Base-by-base conservation (phyloP, 1,284 basidiomycete genomes). In the Ceratobasidium sp. region DNA sequence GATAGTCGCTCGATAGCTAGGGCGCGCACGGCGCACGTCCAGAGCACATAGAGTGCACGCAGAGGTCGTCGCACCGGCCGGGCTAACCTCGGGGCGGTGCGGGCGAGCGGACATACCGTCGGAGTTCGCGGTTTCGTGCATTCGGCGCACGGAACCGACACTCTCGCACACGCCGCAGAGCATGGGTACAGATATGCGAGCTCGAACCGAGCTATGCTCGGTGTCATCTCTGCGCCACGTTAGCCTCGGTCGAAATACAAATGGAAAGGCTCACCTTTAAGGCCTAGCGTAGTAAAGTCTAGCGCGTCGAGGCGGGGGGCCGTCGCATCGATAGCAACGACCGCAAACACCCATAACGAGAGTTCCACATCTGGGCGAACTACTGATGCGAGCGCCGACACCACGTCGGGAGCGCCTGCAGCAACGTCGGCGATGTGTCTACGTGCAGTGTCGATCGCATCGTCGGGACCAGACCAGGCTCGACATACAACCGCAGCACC, bases 391-490 rank as follows among this genome's bases (percentile, higher is more conserved):
- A 70, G 55, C 3, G 67, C 67, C 9, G 67, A 14, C 6, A 55
- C 43, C 2, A 70, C 50, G 21, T 70, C 67, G 13, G 67, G 67
- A 18, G 67, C 67, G 7, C 67, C 67, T 3, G 67, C 44, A 9
- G 67, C 55, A 58, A 70, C 67, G 35, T 80, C 78, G 13, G 87
- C 69, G 2, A 91, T 76, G 1, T 80, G 79, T 74, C 86, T 83
- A 64, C 90, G 84, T 5, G 87, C 89, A 28, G 81, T 76, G 77
- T 92, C 90, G 69, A 91, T 80, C 61, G 79, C 77, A 49, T 87
- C 62, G 63, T 73, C 72, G 30, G 62, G 62, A n/a, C 62, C 72
- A n/a, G 55, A 58, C 72, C 62, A 73, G 30, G 44, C 21, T 26
- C 72, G 64, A 54, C 62, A 66, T 16, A 66, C 72, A n/a, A 67